Evolutionary conservation across 768 basidiomycete genomes (phyloP), one percentile per base, ranked within the genome.

Genomic region (Kwoniella europaea): DNA sequence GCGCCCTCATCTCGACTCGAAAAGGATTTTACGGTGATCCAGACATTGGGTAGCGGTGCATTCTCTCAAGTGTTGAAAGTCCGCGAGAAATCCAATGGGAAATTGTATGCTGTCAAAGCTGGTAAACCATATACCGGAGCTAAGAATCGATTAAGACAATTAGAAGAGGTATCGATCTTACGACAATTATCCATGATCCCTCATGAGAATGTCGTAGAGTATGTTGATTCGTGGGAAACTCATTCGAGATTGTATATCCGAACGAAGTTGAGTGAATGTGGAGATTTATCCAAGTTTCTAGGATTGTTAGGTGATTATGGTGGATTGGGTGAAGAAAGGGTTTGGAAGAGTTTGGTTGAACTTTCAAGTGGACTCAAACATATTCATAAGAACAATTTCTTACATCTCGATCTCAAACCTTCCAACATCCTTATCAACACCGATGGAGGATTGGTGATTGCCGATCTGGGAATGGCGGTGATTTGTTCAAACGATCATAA

Each of bases 401-500:
- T 98, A 61, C 97, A 99, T 85, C 88, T 99, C 65, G 97, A 99
- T 85, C 85, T 99, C 74, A 99, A 99, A 85, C 97, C 97, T 13
- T 93, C 93, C 54, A 99, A 99, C 82, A 90, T 99, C 62, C 94
- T 99, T 81, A 87, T 99, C 76, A 94, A 92, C 10, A 86, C 86
- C 9, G 88, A 90, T 54, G 97, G 97, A 1, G 88, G 91, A 56
- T 91, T 99, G 85, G 94, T 93, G 86, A 94, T 99, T 82, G 96
- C 96, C 9, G 97, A 99, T 83, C 98, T 98, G 85, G 97, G 97
- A 10, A 94, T 99, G 90, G 95, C 96, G n/a, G 92, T 93, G 6
- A 77, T 93, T 63, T 95, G 93, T 91, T 93, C 94, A 50, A 85
- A 86, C 0, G 81, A 81, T 18, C 78, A 85, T 22, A 76, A 84